Conservation (phyloP, 371 early-diverging fungal genomes). For the Mucor lusitanicus region DNA sequence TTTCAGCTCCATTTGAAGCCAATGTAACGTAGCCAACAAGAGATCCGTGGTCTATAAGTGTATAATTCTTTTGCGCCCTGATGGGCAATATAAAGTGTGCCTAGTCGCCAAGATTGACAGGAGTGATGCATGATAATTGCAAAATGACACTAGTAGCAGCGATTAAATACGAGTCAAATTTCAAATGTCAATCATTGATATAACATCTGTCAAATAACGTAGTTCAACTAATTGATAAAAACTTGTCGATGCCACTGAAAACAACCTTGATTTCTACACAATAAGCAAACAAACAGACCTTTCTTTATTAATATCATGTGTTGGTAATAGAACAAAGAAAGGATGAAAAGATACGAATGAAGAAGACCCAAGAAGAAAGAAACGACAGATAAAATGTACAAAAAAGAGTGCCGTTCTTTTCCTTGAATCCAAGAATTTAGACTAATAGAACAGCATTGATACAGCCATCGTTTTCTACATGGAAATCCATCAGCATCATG, state of each 20-base stretch:
- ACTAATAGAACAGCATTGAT: constrained; percentile 95
- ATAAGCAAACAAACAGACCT: constrained; percentile 6
- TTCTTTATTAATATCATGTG: background rate
- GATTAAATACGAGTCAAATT: no score
- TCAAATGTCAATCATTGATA: no score
- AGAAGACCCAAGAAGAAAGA: constrained; percentile 2
- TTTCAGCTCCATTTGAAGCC: no score
- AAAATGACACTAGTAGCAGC: no score
- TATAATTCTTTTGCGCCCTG: no score
- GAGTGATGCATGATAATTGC: no score
- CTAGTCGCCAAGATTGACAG: no score
- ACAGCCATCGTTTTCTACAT: constrained; percentile 91
- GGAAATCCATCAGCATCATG: background rate
- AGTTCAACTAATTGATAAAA: no score
- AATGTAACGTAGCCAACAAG: no score
- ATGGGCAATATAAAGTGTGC: no score
- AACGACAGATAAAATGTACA: constrained; percentile 4
- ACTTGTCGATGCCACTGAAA: no score
- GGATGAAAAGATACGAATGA: background rate
- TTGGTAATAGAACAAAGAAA: background rate
- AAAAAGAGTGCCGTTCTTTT: background rate
- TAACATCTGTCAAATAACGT: background rate
- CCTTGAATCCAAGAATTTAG: constrained; percentile 40
- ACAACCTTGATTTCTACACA: background rate
- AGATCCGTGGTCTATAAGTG: no score